These are phyloP conservation scores for Buddleja alternifolia DNA, from an alignment of 257 asterid genomes.

Conservation along the genomic window DNA sequence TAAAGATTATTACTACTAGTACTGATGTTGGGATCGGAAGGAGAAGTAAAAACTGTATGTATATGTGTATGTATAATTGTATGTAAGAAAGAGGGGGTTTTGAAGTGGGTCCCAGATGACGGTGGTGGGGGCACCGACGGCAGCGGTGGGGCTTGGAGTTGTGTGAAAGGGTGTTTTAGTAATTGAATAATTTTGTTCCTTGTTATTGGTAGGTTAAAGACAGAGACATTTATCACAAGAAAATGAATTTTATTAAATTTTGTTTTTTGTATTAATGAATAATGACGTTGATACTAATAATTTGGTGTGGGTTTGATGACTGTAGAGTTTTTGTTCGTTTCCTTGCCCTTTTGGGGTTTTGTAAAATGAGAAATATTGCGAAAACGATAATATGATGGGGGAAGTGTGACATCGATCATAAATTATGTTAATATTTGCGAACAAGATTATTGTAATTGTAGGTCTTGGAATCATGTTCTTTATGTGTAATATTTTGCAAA, in stretches of 20 bases:
- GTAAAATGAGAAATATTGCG: too few relatives aligned
- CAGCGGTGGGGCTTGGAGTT: conserved; percentile 20
- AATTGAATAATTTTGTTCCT: not conserved
- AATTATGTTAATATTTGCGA: too few relatives aligned
- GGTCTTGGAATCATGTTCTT: not conserved
- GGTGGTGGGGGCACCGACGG: conserved; percentile 29
- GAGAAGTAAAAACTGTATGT: too few relatives aligned
- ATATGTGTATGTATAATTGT: too few relatives aligned
- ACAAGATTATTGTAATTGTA: not conserved
- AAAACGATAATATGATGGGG: too few relatives aligned
- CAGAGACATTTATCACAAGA: not conserved
- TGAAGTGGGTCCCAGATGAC: conserved; percentile 23
- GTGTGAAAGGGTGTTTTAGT: conserved; percentile 1
- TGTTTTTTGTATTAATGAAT: not conserved
- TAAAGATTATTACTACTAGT: not conserved
- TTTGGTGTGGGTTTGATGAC: not conserved
- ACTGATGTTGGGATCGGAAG: not conserved
- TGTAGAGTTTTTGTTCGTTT: not conserved
- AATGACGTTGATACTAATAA: not conserved
- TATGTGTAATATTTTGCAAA: too few relatives aligned
- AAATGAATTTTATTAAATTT: conserved; percentile 4
- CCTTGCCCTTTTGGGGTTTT: too few relatives aligned
- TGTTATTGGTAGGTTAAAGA: not conserved
- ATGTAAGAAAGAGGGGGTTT: not conserved
- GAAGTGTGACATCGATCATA: too few relatives aligned